Conservation (phyloP, 1,284 basidiomycete species). For the Leccinum pachyderme region DNA sequence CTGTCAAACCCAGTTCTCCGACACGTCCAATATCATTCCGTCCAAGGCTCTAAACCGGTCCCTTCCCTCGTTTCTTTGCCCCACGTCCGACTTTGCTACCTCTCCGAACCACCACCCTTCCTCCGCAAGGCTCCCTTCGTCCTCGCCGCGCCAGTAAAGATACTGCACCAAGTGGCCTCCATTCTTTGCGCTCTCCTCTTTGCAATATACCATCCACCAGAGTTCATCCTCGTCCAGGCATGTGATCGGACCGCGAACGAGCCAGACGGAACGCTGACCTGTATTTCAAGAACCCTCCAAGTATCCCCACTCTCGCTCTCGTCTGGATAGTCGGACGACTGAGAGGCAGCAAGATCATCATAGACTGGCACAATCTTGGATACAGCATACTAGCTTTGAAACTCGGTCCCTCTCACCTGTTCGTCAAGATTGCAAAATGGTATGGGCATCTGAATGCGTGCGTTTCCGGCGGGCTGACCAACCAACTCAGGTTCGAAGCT, state of each 20-base stretch:
- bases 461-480: conserved; percentile 1
- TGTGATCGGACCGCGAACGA: conserved; percentile 22
- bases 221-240: conserved; percentile 90
- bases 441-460: conserved; percentile 32
- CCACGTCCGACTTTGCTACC: conserved; percentile 62
- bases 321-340: conserved; percentile 73
- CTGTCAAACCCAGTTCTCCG: neutral
- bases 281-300: conserved; percentile 83
- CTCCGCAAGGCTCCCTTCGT: conserved; percentile 69
- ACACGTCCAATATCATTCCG: neutral
- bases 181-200: conserved; percentile 66
- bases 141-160: conserved; percentile 78
- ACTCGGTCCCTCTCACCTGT: conserved; percentile 62
- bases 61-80: conserved; percentile 64
- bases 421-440: conserved; percentile 78
- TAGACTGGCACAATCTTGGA: conserved; percentile 99
- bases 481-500: conserved; percentile 67
- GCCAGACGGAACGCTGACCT: conserved; percentile 2
- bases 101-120: conserved; percentile 62
- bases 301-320: conserved; percentile 89
- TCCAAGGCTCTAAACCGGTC: conserved; percentile 71
- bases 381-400: conserved; percentile 90
- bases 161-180: conserved; percentile 64
- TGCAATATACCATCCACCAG: conserved; percentile 66
- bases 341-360: conserved; percentile 81